Evolutionary conservation across 2,329 filamentous ascomycete species (phyloP).

Genomic region (Xylaria polymorpha): DNA sequence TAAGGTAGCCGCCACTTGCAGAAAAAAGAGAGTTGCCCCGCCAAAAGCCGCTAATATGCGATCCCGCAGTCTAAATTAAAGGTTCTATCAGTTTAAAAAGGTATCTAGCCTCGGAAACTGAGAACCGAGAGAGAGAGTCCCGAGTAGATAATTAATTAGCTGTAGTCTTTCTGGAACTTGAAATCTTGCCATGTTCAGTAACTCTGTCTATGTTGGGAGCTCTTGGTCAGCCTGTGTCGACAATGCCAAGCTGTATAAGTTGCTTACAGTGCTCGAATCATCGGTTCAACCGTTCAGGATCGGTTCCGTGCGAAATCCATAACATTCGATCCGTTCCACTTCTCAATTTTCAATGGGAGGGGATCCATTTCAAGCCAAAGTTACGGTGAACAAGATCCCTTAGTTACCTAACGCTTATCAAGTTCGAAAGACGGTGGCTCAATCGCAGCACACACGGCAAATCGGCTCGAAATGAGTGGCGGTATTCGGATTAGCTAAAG

Average conservation of each 20-base stretch:
- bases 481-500: too few species aligned
- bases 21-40: constrained; percentile 26
- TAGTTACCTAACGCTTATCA: neutral
- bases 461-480: neutral
- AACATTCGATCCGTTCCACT: too few species aligned
- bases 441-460: neutral
- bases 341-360: neutral
- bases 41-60: constrained; percentile 38
- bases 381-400: neutral
- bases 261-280: neutral
- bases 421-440: too few species aligned
- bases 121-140: too few species aligned
- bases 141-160: too few species aligned
- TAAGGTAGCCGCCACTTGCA: constrained; percentile 15
- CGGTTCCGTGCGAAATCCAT: neutral
- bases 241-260: neutral
- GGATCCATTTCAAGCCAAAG: neutral
- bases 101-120: neutral
- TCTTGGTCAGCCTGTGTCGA: neutral
- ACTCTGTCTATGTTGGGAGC: neutral
- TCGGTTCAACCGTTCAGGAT: too few species aligned
- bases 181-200: too few species aligned
- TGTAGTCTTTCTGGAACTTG: too few species aligned
- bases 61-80: neutral
- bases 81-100: neutral